A percentile compares a stretch with the other conserved stretches of the same genome.
phyloP scores from a whole-genome alignment of 257 asterid species.

The Nicotiana tomentosiformis region DNA sequence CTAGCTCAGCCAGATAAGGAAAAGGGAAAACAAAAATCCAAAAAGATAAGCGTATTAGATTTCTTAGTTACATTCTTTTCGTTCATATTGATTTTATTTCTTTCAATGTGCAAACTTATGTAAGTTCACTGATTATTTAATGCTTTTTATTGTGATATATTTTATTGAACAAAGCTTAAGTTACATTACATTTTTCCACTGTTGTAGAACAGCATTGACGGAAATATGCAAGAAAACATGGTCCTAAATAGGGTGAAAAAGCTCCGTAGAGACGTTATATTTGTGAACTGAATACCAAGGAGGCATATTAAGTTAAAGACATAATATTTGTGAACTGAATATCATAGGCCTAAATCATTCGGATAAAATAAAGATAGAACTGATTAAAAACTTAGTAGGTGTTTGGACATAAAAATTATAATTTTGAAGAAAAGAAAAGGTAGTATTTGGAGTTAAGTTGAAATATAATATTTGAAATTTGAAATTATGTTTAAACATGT shows the following conservation, averaged over 20 bases:
- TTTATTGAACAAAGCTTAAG: background rate
- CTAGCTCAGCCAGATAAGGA: background rate
- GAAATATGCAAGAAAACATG: background rate
- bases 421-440: too few species aligned
- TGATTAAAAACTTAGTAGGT: too few species aligned
- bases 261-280: background rate
- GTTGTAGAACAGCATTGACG: background rate
- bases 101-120: background rate
- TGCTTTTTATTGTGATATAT: background rate
- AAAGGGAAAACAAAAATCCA: background rate
- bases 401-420: too few species aligned
- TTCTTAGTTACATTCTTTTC: background rate
- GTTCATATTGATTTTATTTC: background rate
- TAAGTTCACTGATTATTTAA: background rate
- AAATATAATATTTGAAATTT: too few species aligned
- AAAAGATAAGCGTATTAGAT: background rate
- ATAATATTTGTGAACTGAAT: too few species aligned
- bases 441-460: too few species aligned
- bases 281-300: too few species aligned
- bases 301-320: too few species aligned
- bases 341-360: too few species aligned
- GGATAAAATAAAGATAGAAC: too few species aligned
- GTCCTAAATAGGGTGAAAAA: constrained; percentile 7
- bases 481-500: too few species aligned
- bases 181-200: background rate